Evolutionary conservation across 148 eudicot genomes (phyloP), one percentile per base, ranked within the genome.

Genomic region (Chenopodium berlandieri): DNA sequence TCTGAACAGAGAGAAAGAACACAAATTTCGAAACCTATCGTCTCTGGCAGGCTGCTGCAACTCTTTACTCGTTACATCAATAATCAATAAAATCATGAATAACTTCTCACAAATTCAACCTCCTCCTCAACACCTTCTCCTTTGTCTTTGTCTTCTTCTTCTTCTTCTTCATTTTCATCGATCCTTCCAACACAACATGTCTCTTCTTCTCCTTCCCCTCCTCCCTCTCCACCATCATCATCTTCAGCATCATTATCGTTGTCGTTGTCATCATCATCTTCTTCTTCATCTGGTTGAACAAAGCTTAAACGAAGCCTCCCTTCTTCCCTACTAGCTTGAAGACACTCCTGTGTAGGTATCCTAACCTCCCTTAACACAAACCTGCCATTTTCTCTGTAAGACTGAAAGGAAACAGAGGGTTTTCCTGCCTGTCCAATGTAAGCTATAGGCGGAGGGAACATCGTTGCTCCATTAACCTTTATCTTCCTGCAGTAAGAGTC

Each of bases 391-490:
- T 89, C 58, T 81, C 95, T 82, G 67, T 80, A 90, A 10, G 99
- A 92, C 80, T 92, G 81, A 47, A 91, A 88, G 66, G 89, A 85
- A 58, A 92, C 92, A 85, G 90, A 82, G 0, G 97, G 91, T 85
- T 88, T 93, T 40, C 98, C 97, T 54, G 83, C 84, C 73, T 75
- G 86, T 4, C 97, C 97, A 14, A 95, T 89, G 56, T 92, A 83
- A 20, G 99, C 88, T 62, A 95, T 93, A 1, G 99, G 99, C 6
- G 99, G 99, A 7, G 99, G 99, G 20, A 90, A 89, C 63, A 52
- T 50, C 23, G 62, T 64, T 22, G 75, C 80, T 4, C 89, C 86
- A 1, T 81, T 79, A 2, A 13, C 79, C 80, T 81, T 93, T 9
- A 84, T 73, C 27, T 81, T 91, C 84, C 73, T 93, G 17, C 75